Percentiles rank a stretch among this genome's conserved stretches.
Conservation (phyloP, 176 grass and related monocot genomes). For the Metroxylon sagu region DNA sequence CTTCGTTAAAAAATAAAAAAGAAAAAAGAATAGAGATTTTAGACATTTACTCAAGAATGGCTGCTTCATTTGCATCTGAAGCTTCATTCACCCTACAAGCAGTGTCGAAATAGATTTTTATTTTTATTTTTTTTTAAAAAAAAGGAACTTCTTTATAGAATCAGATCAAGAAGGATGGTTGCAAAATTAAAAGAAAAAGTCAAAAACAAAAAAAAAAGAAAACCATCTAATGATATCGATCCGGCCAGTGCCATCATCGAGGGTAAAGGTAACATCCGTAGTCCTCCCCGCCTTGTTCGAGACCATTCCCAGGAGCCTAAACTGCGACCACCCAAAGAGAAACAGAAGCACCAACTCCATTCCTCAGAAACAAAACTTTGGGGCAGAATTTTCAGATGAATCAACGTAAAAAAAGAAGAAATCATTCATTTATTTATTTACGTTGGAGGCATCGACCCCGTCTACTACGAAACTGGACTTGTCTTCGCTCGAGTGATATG, state of each 20-base stretch:
- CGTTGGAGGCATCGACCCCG: slow-evolving; percentile 54
- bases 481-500: slow-evolving; percentile 41
- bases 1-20: neutral
- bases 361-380: neutral
- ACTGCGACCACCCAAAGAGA: slow-evolving; percentile 6
- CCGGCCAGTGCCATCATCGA: slow-evolving; percentile 81
- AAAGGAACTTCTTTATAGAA: too few species aligned
- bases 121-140: too few species aligned
- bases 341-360: neutral
- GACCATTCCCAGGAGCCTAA: slow-evolving; percentile 64
- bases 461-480: slow-evolving; percentile 47
- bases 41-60: slow-evolving; percentile 57
- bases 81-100: slow-evolving; percentile 65
- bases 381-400: neutral
- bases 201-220: neutral
- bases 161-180: too few species aligned
- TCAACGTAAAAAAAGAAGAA: neutral
- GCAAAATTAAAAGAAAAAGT: neutral
- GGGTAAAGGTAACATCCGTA: slow-evolving; percentile 64
- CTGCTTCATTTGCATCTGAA: slow-evolving; percentile 73
- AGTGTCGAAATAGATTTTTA: too few species aligned
- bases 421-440: neutral
- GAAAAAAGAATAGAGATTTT: neutral
- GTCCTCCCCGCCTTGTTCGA: slow-evolving; percentile 50
- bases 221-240: slow-evolving; percentile 78